phyloP scores from a whole-genome alignment of 169 alveolate genomes.

The Cystoisospora suis region DNA sequence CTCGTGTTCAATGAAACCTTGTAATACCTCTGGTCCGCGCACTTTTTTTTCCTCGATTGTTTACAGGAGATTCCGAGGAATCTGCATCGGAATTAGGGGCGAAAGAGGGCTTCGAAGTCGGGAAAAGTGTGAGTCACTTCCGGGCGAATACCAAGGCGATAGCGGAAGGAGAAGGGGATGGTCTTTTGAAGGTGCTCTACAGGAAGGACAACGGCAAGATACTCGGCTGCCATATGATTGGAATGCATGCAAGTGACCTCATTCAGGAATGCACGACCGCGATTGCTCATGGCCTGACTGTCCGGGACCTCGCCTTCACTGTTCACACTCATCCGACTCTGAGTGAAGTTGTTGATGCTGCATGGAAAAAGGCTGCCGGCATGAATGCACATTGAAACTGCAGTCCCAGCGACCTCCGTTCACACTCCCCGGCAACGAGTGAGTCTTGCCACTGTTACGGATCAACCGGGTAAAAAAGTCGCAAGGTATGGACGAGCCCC shows the following conservation, averaged over 20 bases:
- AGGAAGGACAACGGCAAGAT: conserved; percentile 67
- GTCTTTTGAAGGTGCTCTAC: conserved; percentile 70
- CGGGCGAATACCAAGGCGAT: conserved; percentile 72
- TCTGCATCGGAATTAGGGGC: conserved; percentile 62
- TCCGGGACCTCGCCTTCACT: conserved; percentile 64
- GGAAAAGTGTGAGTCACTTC: conserved; percentile 54
- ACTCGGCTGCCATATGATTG: conserved; percentile 72
- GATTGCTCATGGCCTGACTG: conserved; percentile 59
- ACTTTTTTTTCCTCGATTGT: not conserved
- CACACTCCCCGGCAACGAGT: too few species aligned
- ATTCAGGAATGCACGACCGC: conserved; percentile 77
- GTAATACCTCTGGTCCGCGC: too few species aligned
- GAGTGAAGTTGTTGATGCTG: conserved; percentile 72
- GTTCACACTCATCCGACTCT: conserved; percentile 79
- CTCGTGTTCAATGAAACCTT: too few species aligned
- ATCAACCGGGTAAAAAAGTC: too few species aligned
- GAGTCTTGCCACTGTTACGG: too few species aligned
- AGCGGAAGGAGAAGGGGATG: conserved; percentile 74
- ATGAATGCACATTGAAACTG: conserved; percentile 70
- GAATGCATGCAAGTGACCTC: conserved; percentile 73
- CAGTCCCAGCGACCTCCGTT: too few species aligned
- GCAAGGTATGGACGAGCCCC: too few species aligned
- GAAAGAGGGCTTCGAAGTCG: conserved; percentile 65
- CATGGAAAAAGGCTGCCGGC: conserved; percentile 70
- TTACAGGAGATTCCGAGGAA: conserved; percentile 68